A percentile compares a stretch with the other conserved stretches of the same genome.
Evolutionary conservation across 495 filamentous ascomycete genomes (phyloP).

Genomic region (Venustampulla echinocandica): DNA sequence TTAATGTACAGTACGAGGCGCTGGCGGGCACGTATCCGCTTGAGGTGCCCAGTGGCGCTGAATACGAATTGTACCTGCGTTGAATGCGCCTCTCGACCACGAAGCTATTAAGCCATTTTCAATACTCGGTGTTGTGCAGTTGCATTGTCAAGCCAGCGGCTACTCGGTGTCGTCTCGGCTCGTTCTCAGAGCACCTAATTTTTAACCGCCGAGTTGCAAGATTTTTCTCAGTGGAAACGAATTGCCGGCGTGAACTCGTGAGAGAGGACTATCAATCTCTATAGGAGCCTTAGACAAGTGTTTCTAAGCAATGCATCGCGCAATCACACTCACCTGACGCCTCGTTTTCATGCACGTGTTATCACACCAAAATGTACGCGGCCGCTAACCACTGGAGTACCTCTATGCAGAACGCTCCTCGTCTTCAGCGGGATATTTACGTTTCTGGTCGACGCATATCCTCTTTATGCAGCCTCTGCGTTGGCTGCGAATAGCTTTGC

Average conservation of each 20-base stretch:
- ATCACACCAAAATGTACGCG: slow-evolving; percentile 3
- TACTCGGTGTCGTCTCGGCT: background rate
- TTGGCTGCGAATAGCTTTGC: slow-evolving; percentile 84
- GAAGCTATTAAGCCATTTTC: background rate
- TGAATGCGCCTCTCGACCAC: background rate
- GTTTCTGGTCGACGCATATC: slow-evolving; percentile 91
- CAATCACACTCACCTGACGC: background rate
- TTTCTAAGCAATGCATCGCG: background rate
- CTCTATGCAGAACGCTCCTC: slow-evolving; percentile 55
- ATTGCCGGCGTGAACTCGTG: too few relatives aligned
- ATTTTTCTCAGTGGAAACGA: too few relatives aligned
- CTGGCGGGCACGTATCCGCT: too few relatives aligned
- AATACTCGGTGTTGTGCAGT: background rate
- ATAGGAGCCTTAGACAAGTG: background rate
- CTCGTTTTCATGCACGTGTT: slow-evolving; percentile 5
- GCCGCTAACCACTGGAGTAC: slow-evolving; percentile 17
- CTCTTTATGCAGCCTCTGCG: slow-evolving; percentile 78
- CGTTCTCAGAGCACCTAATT: background rate
- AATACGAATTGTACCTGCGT: slow-evolving; percentile 11
- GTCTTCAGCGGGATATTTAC: slow-evolving; percentile 87
- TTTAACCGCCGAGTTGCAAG: too few relatives aligned
- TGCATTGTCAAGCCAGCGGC: background rate
- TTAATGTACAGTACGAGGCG: too few relatives aligned
- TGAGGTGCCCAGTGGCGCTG: slow-evolving; percentile 10
- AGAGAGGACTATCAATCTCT: too few relatives aligned